Evolutionary conservation across 768 basidiomycete species (phyloP).

Genomic region (Rhodocollybia butyracea): DNA sequence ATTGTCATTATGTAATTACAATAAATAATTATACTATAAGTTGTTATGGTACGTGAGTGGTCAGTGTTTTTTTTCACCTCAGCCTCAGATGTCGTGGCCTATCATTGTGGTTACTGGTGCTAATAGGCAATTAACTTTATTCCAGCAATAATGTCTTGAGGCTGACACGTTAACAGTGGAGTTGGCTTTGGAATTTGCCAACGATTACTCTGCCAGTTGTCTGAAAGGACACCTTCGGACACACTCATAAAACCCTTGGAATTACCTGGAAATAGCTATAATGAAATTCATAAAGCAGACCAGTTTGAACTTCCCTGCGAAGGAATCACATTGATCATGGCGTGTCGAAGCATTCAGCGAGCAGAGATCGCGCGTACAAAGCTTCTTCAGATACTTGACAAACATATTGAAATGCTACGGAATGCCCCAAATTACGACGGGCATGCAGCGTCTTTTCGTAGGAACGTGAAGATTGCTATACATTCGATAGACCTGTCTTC

Average conservation of each 20-base stretch:
- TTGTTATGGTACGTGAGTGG: neutral
- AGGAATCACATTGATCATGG: slow-evolving; percentile 74
- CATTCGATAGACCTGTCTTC: slow-evolving; percentile 63
- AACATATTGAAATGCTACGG: slow-evolving; percentile 40
- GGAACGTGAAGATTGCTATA: slow-evolving; percentile 57
- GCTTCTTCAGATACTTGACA: slow-evolving; percentile 52
- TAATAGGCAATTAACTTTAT: slow-evolving; percentile 50
- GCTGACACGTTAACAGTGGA: slow-evolving; percentile 45
- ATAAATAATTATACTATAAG: neutral
- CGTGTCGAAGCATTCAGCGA: slow-evolving; percentile 65
- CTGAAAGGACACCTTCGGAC: slow-evolving; percentile 34
- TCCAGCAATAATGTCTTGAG: neutral
- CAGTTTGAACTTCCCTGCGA: slow-evolving; percentile 29
- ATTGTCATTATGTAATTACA: too few relatives aligned
- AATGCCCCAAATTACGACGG: slow-evolving; percentile 38
- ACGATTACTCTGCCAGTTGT: slow-evolving; percentile 69
- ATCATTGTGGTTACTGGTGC: slow-evolving; percentile 70
- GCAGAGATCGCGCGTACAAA: slow-evolving; percentile 60
- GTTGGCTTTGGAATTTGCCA: slow-evolving; percentile 83
- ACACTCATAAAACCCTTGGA: neutral
- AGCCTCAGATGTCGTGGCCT: slow-evolving; percentile 33
- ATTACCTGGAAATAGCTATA: slow-evolving; percentile 7
- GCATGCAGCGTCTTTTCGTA: slow-evolving; percentile 54
- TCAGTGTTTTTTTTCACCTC: neutral
- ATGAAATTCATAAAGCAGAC: slow-evolving; percentile 15